Percentiles rank a stretch among this genome's conserved stretches.
phyloP scores from a whole-genome alignment of 2,329 filamentous ascomycete species.

The Tothia fuscella region DNA sequence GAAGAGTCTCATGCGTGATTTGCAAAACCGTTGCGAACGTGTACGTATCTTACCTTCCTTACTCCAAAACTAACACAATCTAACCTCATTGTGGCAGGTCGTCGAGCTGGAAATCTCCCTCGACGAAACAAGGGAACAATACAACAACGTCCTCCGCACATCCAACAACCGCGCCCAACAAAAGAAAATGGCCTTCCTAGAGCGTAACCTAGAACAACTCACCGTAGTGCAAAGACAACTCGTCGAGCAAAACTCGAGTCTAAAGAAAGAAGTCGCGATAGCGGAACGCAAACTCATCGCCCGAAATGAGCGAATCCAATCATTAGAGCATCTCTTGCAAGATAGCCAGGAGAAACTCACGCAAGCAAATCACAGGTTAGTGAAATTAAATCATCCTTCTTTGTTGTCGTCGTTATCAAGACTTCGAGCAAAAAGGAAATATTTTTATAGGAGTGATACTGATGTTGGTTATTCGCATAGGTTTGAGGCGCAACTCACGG shows the following conservation, averaged over 20 bases:
- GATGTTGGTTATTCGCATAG: constrained; percentile 34
- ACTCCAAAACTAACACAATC: constrained; percentile 8
- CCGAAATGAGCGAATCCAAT: constrained; percentile 91
- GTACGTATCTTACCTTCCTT: constrained; percentile 28
- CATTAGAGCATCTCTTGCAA: constrained; percentile 79
- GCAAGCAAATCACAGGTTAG: constrained; percentile 91
- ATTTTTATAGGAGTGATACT: constrained; percentile 1
- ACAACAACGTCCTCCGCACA: constrained; percentile 93
- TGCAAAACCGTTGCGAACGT: constrained; percentile 95
- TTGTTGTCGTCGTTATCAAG: not conserved
- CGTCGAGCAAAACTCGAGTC: constrained; percentile 89
- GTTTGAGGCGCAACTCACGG: constrained; percentile 92
- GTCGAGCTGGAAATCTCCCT: constrained; percentile 97
- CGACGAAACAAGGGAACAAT: constrained; percentile 95
- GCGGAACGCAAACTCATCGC: constrained; percentile 95
- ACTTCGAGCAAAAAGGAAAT: constrained; percentile 1
- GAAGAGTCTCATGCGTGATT: constrained; percentile 96
- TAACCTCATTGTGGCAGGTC: constrained; percentile 31
- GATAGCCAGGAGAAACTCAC: constrained; percentile 98
- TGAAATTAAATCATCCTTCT: constrained; percentile 17
- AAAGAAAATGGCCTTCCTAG: constrained; percentile 99
- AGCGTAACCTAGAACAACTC: constrained; percentile 94
- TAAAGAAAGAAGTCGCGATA: constrained; percentile 99
- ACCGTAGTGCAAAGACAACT: constrained; percentile 95
- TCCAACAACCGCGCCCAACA: constrained; percentile 98